phyloP scores from a whole-genome alignment of 257 asterid species.

The Nicotiana knightiana region DNA sequence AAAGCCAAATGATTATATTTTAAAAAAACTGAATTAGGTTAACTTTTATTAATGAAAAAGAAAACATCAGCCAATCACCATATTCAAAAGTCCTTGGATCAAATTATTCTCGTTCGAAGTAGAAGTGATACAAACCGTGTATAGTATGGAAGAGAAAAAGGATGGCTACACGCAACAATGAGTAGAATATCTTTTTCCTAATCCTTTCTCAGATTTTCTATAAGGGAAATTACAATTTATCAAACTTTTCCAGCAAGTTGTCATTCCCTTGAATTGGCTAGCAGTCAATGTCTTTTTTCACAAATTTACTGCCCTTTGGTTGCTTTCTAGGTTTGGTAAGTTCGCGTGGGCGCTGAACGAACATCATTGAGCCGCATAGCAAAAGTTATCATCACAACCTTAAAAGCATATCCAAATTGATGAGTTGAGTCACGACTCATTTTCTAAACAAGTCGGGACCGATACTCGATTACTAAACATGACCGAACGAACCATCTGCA shows the following conservation, averaged over 20 bases:
- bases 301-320: not conserved
- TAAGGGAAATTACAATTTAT: not conserved
- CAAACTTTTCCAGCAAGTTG: not conserved
- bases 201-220: too few species aligned
- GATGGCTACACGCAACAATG: not conserved
- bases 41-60: too few species aligned
- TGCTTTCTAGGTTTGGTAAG: not conserved
- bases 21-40: too few species aligned
- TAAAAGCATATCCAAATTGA: too few species aligned
- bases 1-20: too few species aligned
- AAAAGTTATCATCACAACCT: too few species aligned
- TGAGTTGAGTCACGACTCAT: too few species aligned
- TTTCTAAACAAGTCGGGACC: too few species aligned
- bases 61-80: not conserved
- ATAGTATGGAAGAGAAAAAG: not conserved
- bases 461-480: too few species aligned
- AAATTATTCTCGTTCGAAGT: not conserved
- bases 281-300: not conserved
- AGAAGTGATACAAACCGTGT: too few species aligned
- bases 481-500: too few species aligned
- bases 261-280: not conserved
- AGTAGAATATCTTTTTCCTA: not conserved
- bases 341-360: not conserved
- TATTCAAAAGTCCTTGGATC: not conserved
- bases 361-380: not conserved